A percentile compares a stretch with the other conserved stretches of the same genome.
Evolutionary conservation across 352 stramenopile genomes (phyloP).

Genomic region (Phytopythium chamaehyphon): DNA sequence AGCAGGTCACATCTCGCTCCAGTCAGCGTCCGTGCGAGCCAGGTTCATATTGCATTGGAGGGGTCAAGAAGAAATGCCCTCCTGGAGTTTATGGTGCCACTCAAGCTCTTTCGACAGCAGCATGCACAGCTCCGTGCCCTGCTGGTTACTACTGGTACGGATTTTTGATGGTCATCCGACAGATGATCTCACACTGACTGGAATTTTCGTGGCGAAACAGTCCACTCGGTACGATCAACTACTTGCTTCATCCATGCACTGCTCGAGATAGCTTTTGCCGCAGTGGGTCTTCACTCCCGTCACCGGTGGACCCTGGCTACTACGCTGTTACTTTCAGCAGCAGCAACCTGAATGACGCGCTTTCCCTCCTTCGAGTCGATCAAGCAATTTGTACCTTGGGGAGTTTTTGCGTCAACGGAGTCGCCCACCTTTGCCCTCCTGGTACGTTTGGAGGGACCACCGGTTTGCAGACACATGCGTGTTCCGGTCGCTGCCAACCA

Average conservation of each 20-base stretch:
- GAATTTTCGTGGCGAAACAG: conserved; percentile 10
- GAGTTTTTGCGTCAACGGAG: conserved; percentile 53
- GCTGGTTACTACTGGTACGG: conserved; percentile 61
- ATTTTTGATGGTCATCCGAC: background rate
- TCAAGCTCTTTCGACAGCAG: conserved; percentile 28
- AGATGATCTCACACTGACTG: background rate
- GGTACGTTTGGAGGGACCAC: conserved; percentile 45
- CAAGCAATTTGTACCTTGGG: conserved; percentile 51
- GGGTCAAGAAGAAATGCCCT: conserved; percentile 50
- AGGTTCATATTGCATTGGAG: conserved; percentile 49
- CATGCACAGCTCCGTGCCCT: conserved; percentile 54
- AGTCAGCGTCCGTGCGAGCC: conserved; percentile 45
- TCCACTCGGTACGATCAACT: conserved; percentile 40
- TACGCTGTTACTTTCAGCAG: conserved; percentile 29
- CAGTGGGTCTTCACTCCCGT: conserved; percentile 31
- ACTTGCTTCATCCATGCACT: conserved; percentile 27
- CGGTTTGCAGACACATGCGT: conserved; percentile 33
- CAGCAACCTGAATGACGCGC: conserved; percentile 7
- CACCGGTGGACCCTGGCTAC: conserved; percentile 32
- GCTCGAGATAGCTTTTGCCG: conserved; percentile 41
- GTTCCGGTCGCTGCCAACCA: conserved; percentile 50
- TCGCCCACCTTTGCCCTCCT: conserved; percentile 44
- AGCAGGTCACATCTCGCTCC: conserved; percentile 38
- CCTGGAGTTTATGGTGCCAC: conserved; percentile 39
- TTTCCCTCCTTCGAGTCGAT: conserved; percentile 32